phyloP scores from a whole-genome alignment of 75 land plant genomes.

The Selaginella tamariscina region DNA sequence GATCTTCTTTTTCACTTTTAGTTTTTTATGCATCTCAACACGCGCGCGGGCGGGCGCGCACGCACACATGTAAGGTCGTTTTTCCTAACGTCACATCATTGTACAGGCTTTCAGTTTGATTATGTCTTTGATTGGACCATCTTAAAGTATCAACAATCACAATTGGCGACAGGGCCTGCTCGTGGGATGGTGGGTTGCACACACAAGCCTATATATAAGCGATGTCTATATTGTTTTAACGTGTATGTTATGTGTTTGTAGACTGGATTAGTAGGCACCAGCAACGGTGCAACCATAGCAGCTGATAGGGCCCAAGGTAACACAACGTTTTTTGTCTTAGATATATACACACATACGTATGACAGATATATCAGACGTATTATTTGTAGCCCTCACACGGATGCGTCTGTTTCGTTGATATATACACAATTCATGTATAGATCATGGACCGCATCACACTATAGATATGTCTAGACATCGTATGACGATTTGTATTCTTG shows the following conservation, averaged over 20 bases:
- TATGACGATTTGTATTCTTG: too few relatives aligned
- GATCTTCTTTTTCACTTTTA: background rate
- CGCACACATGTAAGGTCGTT: background rate
- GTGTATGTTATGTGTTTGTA: background rate
- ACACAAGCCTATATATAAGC: too few relatives aligned
- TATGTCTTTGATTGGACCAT: conserved; percentile 18
- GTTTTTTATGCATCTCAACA: background rate
- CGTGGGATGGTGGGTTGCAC: conserved; percentile 36
- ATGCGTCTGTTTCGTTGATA: too few relatives aligned
- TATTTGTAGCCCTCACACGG: too few relatives aligned
- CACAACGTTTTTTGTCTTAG: too few relatives aligned
- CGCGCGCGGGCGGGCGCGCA: background rate
- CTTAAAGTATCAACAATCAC: conserved; percentile 27
- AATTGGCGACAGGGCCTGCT: conserved; percentile 44
- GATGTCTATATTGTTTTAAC: background rate
- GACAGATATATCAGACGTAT: too few relatives aligned
- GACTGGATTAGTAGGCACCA: background rate
- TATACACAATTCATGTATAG: too few relatives aligned
- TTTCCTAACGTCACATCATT: background rate
- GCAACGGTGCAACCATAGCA: background rate
- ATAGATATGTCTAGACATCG: too few relatives aligned
- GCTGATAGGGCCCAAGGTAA: background rate
- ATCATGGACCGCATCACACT: too few relatives aligned
- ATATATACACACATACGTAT: too few relatives aligned
- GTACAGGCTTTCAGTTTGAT: background rate